These are phyloP conservation scores for Alternaria gaisen DNA, from an alignment of 2,329 filamentous ascomycete genomes.

Conservation along the genomic window DNA sequence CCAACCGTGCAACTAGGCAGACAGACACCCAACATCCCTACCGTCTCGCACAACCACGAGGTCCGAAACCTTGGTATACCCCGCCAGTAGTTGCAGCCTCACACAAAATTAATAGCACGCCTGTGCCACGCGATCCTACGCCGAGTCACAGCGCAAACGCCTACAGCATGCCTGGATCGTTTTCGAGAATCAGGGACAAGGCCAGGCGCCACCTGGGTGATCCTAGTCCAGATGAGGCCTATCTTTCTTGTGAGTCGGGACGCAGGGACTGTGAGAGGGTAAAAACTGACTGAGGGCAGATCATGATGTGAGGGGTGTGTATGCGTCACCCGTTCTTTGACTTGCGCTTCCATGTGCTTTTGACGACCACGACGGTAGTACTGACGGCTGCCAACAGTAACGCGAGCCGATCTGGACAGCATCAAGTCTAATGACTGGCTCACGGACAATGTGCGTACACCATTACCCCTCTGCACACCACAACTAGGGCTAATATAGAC, in stretches of 20 bases:
- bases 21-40: slow-evolving; percentile 14
- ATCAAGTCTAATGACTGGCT: slow-evolving; percentile 89
- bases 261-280: not conserved
- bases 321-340: slow-evolving; percentile 29
- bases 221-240: slow-evolving; percentile 68
- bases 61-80: not conserved
- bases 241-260: slow-evolving; percentile 70
- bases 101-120: slow-evolving; percentile 3
- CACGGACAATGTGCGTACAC: slow-evolving; percentile 79
- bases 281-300: slow-evolving; percentile 56
- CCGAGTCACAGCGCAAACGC: slow-evolving; percentile 4
- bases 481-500: slow-evolving; percentile 11
- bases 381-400: slow-evolving; percentile 66
- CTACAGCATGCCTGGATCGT: slow-evolving; percentile 29
- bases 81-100: slow-evolving; percentile 1
- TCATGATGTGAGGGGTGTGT: slow-evolving; percentile 71
- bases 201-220: slow-evolving; percentile 42
- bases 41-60: slow-evolving; percentile 5
- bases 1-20: slow-evolving; percentile 23
- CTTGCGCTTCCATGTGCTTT: slow-evolving; percentile 8
- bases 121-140: slow-evolving; percentile 4
- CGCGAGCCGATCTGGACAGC: slow-evolving; percentile 85
- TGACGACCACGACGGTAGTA: slow-evolving; percentile 5
- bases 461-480: not conserved
- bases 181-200: slow-evolving; percentile 37